phyloP scores from a whole-genome alignment of 2,329 filamentous ascomycete genomes.

The Aspergillus sp. region DNA sequence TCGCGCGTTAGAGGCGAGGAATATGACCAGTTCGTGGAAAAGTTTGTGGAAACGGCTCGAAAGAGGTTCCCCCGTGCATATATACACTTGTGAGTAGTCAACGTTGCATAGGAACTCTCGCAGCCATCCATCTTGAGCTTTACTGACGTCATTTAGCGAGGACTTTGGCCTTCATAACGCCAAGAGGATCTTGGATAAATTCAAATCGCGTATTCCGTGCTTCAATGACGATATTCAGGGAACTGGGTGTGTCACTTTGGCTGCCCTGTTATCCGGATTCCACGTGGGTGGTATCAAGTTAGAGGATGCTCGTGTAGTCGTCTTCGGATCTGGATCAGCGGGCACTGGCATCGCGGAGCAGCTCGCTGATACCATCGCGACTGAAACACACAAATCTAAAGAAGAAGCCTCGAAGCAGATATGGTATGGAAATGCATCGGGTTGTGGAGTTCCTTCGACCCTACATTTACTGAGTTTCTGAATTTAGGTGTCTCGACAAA shows the following conservation, averaged over 20 bases:
- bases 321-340: slow-evolving; percentile 80
- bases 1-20: slow-evolving; percentile 67
- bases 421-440: neutral
- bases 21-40: slow-evolving; percentile 77
- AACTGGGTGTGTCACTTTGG: slow-evolving; percentile 82
- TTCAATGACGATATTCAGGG: slow-evolving; percentile 94
- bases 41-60: slow-evolving; percentile 68
- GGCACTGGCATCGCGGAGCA: slow-evolving; percentile 86
- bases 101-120: neutral
- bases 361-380: slow-evolving; percentile 73
- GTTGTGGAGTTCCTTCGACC: neutral
- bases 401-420: slow-evolving; percentile 2
- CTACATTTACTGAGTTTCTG: neutral
- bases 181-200: slow-evolving; percentile 72
- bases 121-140: neutral
- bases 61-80: slow-evolving; percentile 76
- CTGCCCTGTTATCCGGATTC: slow-evolving; percentile 75
- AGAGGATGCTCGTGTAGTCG: slow-evolving; percentile 67
- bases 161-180: slow-evolving; percentile 82
- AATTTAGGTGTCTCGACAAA: slow-evolving; percentile 73
- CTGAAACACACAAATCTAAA: slow-evolving; percentile 59
- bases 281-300: slow-evolving; percentile 68
- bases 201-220: slow-evolving; percentile 71
- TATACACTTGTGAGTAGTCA: slow-evolving; percentile 67
- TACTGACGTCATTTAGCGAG: slow-evolving; percentile 49